phyloP scores from a whole-genome alignment of 202 grass and related monocot genomes.

The Sporobolus alterniflorus region DNA sequence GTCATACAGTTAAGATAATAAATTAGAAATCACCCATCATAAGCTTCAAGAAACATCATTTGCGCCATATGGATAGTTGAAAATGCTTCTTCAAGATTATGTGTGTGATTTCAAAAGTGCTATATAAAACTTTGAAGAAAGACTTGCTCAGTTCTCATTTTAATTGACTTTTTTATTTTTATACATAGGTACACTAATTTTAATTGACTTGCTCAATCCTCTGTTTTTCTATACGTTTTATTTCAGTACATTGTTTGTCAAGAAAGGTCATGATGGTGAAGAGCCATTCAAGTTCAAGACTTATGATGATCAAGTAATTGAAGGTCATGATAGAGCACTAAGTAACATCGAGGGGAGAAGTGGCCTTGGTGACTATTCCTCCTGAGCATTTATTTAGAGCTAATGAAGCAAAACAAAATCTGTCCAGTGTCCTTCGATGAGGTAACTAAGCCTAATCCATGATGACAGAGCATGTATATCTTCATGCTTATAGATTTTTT shows the following conservation, averaged over 20 bases:
- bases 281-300: conserved; percentile 79
- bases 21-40: too few species aligned
- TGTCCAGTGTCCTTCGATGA: conserved; percentile 73
- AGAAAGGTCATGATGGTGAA: conserved; percentile 77
- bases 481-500: background rate
- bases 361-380: conserved; percentile 65
- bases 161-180: too few species aligned
- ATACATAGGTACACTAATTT: too few species aligned
- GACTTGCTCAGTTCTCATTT: too few species aligned
- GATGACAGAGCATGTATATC: background rate
- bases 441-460: conserved; percentile 34
- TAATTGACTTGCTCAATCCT: too few species aligned
- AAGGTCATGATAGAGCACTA: conserved; percentile 75
- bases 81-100: too few species aligned
- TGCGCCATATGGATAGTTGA: too few species aligned
- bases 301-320: conserved; percentile 85
- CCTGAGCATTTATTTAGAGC: conserved; percentile 66
- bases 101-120: too few species aligned
- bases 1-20: too few species aligned
- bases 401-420: conserved; percentile 65
- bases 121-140: too few species aligned
- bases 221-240: too few species aligned
- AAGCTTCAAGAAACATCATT: too few species aligned
- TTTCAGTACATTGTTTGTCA: conserved; percentile 78
- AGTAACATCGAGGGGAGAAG: conserved; percentile 79